Evolutionary conservation across 345 rosid genomes (phyloP).

Genomic region (Mangifera indica): DNA sequence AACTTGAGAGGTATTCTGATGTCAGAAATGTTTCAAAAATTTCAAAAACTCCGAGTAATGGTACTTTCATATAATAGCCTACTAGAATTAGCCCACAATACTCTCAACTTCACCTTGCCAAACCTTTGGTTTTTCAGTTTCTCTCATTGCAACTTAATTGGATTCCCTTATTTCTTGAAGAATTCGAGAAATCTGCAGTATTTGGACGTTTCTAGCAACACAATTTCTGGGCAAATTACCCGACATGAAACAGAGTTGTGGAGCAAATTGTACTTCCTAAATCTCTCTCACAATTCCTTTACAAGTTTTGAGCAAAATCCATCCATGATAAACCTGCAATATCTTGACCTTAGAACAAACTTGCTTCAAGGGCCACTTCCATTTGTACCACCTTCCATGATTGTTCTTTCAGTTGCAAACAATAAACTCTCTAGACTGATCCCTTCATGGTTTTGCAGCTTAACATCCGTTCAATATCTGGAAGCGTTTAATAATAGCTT

Average conservation of each 20-base stretch:
- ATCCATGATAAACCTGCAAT: neutral
- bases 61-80: neutral
- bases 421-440: slow-evolving; percentile 16
- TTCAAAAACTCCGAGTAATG: neutral
- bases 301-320: slow-evolving; percentile 6
- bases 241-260: neutral
- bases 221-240: neutral
- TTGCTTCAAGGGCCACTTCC: slow-evolving; percentile 22
- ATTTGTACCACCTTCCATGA: neutral
- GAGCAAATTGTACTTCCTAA: neutral
- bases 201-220: slow-evolving; percentile 5
- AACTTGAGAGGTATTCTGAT: neutral
- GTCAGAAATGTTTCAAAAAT: neutral
- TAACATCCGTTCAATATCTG: slow-evolving; percentile 1
- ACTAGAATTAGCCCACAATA: neutral
- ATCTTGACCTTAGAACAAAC: slow-evolving; percentile 22
- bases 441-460: neutral
- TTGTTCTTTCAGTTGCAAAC: neutral
- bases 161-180: neutral
- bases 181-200: neutral
- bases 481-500: slow-evolving; percentile 33
- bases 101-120: neutral
- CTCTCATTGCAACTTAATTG: neutral
- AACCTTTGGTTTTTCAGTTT: neutral
- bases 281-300: slow-evolving; percentile 22